Evolutionary conservation across 495 filamentous ascomycete species (phyloP).

Genomic region (Lasiosphaeriaceae sp.): DNA sequence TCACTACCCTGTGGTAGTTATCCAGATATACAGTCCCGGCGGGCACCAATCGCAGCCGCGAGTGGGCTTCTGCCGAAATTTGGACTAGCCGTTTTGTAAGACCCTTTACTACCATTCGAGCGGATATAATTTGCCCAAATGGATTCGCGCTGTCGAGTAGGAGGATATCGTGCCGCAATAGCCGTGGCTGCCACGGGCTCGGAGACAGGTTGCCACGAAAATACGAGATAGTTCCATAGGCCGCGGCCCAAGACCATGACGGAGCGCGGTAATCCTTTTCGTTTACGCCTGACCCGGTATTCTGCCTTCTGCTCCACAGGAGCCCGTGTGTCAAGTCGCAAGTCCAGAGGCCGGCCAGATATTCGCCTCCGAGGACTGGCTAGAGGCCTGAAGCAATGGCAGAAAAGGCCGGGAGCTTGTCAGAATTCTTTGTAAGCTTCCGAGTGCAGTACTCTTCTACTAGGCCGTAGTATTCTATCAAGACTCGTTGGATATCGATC

Average conservation of each 20-base stretch:
- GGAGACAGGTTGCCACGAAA: too few relatives aligned
- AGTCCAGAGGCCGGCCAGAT: conserved; percentile 46
- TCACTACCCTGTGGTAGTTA: too few relatives aligned
- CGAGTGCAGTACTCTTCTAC: conserved; percentile 6
- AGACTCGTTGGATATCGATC: neutral
- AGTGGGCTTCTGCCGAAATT: too few relatives aligned
- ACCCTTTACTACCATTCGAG: too few relatives aligned
- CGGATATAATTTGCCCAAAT: too few relatives aligned
- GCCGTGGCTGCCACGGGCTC: too few relatives aligned
- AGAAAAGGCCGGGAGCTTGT: conserved; percentile 43
- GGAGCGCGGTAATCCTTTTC: neutral
- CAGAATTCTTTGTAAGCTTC: conserved; percentile 42
- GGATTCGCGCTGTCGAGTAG: too few relatives aligned
- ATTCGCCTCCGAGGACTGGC: conserved; percentile 31
- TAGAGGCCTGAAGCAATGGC: conserved; percentile 26
- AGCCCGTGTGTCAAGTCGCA: conserved; percentile 41
- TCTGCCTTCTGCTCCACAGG: neutral
- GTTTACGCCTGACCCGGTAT: neutral
- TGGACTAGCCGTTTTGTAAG: too few relatives aligned
- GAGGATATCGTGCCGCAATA: too few relatives aligned
- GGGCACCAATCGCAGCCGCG: too few relatives aligned
- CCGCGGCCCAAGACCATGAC: neutral
- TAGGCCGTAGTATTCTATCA: neutral
- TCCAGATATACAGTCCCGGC: too few relatives aligned
- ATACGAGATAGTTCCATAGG: too few relatives aligned